Evolutionary conservation across 345 rosid species (phyloP).

Genomic region (Citrus inodora): DNA sequence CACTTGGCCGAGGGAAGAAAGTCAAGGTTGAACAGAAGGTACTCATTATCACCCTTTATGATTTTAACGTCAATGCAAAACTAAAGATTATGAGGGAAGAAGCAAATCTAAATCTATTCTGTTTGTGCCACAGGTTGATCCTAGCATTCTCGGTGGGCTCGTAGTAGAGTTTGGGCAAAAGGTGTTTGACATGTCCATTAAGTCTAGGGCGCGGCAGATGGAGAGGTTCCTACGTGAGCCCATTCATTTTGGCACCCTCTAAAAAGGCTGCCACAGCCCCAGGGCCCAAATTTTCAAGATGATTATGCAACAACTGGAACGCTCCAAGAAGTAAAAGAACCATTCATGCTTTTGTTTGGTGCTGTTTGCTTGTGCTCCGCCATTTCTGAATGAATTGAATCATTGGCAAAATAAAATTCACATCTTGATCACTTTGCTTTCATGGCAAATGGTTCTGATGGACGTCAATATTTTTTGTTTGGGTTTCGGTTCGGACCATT

Average conservation of each 20-base stretch:
- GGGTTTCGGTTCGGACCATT: background rate
- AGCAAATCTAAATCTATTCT: background rate
- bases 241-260: constrained; percentile 35
- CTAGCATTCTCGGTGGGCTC: constrained; percentile 87
- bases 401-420: constrained; percentile 28
- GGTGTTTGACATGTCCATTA: constrained; percentile 96
- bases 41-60: constrained; percentile 2
- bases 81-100: background rate
- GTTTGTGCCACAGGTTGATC: constrained; percentile 71
- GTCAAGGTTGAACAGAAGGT: constrained; percentile 86
- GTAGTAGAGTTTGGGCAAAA: constrained; percentile 79
- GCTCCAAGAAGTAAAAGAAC: constrained; percentile 5
- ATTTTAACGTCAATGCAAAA: background rate
- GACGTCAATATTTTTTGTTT: background rate
- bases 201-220: constrained; percentile 86
- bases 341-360: constrained; percentile 8
- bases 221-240: constrained; percentile 91
- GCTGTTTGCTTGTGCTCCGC: constrained; percentile 12
- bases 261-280: constrained; percentile 12
- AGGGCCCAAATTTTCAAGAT: background rate
- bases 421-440: constrained; percentile 3
- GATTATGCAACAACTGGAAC: constrained; percentile 5
- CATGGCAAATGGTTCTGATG: too few relatives aligned
- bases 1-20: constrained; percentile 76
- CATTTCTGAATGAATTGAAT: constrained; percentile 14